Evolutionary conservation across 2,329 filamentous ascomycete species (phyloP), one percentile per base, ranked within the genome.

Genomic region (Cordyceps cicadae): DNA sequence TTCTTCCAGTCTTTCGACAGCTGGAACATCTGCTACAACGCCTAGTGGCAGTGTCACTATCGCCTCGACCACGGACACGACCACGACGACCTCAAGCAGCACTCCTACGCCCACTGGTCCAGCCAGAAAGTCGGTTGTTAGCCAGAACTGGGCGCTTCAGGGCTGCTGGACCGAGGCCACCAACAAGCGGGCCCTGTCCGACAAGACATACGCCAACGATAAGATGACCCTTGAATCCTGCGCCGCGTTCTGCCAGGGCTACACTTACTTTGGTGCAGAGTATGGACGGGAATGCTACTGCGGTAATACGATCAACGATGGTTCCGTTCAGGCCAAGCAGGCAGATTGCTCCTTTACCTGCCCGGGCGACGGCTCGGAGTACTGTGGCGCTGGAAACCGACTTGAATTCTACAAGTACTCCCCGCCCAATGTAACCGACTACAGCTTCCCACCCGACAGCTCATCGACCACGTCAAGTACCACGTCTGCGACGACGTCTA

Each of bases 251-350:
- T 75, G 73, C 17, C 62, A 65, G 2, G 66, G 65, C 2, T 70
- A 62, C 24, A 64, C 57, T 0, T 74, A 70, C 60, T 75, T 74
- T 51, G 73, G 71, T 0, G 61, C 65, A 3, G 72, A 74, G 32
- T 76, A 75, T 37, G 73, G 70, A 3, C 59, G 71, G 0, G 73
- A 77, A 59, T 77, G 75, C 57, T 77, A 70, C 54, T 77, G 75
- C 34, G 75, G 74, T 0, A 69, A 75, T 24, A 62, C 52, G 1
- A 62, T 76, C 3, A 69, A 68, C 3, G 60, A 63, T 0, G 71
- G 69, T 5, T 70, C 69, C 21, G 62, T 64, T 17, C 64, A 68
- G 37, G 70, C 70, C 0, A 68, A 70, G 24, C 67, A 74, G 14
- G 64, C 63, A 0, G 72, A 74, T 11, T 76, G 74, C 61, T 70